Conservation (phyloP, 805 yeast species). For the Spathaspora gorwiae region DNA sequence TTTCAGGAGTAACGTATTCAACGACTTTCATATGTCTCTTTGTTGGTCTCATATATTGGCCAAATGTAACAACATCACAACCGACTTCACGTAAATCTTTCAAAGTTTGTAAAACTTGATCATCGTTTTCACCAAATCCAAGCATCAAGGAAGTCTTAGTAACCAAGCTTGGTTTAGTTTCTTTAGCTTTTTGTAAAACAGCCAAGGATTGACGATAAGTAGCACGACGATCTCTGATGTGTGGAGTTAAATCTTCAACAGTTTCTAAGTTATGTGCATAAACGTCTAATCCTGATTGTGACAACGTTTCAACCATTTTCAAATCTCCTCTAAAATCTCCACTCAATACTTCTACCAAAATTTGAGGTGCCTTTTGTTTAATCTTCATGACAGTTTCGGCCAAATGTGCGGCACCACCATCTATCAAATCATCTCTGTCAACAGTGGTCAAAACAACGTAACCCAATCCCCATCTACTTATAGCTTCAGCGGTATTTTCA, state of each 20-base stretch:
- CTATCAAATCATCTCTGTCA: slow-evolving; percentile 89
- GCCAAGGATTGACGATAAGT: slow-evolving; percentile 83
- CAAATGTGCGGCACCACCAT: slow-evolving; percentile 91
- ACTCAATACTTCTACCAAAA: slow-evolving; percentile 85
- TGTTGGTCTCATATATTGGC: slow-evolving; percentile 99
- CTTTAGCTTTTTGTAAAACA: slow-evolving; percentile 78
- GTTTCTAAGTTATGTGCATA: slow-evolving; percentile 97
- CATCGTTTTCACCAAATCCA: slow-evolving; percentile 95
- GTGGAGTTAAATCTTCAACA: slow-evolving; percentile 91
- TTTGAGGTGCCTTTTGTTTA: slow-evolving; percentile 84
- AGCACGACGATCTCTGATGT: slow-evolving; percentile 94
- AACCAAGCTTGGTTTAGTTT: slow-evolving; percentile 64
- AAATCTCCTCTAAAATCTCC: slow-evolving; percentile 96
- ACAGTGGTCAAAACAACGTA: slow-evolving; percentile 96
- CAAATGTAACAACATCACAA: slow-evolving; percentile 96
- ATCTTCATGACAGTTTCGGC: slow-evolving; percentile 82
- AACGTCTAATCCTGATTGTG: slow-evolving; percentile 85
- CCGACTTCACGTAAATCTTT: slow-evolving; percentile 66
- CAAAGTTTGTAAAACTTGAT: slow-evolving; percentile 73
- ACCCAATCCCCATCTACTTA: slow-evolving; percentile 96
- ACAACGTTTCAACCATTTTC: slow-evolving; percentile 72
- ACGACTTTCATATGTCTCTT: slow-evolving; percentile 98
- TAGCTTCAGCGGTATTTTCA: slow-evolving; percentile 95
- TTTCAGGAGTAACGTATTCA: slow-evolving; percentile 89
- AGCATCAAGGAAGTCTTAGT: slow-evolving; percentile 96